Percentiles rank a stretch among this genome's conserved stretches.
Evolutionary conservation across 2,329 filamentous ascomycete species (phyloP).

Genomic region (Dryadomyces quercus-mongolicae): DNA sequence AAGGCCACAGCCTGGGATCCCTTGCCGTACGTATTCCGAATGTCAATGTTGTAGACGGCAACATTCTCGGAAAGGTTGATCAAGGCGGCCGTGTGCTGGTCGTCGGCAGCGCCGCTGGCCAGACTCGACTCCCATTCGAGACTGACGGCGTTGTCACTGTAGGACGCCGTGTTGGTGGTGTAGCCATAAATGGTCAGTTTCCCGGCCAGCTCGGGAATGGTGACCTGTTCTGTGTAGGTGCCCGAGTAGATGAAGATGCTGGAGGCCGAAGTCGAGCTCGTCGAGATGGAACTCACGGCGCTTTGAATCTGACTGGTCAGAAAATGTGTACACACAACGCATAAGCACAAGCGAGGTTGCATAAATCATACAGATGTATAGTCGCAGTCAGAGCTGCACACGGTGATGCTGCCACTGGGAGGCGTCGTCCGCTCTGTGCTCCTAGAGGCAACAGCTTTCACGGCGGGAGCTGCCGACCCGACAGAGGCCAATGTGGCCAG

Average conservation of each 20-base stretch:
- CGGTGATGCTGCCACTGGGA: conserved; percentile 8
- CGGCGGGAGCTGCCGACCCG: background rate
- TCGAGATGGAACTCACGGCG: conserved; percentile 47
- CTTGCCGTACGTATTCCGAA: conserved; percentile 32
- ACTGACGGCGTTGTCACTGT: conserved; percentile 45
- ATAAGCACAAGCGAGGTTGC: too few relatives aligned
- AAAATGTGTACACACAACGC: background rate
- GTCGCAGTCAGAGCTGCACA: conserved; percentile 6
- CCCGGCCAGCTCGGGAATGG: conserved; percentile 32
- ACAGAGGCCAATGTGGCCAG: background rate
- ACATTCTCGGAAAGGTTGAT: conserved; percentile 34
- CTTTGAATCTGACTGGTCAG: conserved; percentile 27
- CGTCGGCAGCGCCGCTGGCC: conserved; percentile 34
- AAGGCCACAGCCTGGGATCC: conserved; percentile 35
- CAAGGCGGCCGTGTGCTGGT: conserved; percentile 32
- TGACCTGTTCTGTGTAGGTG: conserved; percentile 50
- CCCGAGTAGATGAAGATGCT: conserved; percentile 52
- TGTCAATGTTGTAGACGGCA: conserved; percentile 50
- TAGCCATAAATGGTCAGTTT: conserved; percentile 40
- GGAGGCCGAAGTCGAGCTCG: conserved; percentile 32
- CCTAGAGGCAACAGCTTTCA: background rate
- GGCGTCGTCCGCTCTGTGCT: background rate
- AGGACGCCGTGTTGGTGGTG: conserved; percentile 38
- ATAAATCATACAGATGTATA: background rate
- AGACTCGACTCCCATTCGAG: conserved; percentile 32